phyloP scores from a whole-genome alignment of 75 land plant genomes.

The Selaginella tamariscina region DNA sequence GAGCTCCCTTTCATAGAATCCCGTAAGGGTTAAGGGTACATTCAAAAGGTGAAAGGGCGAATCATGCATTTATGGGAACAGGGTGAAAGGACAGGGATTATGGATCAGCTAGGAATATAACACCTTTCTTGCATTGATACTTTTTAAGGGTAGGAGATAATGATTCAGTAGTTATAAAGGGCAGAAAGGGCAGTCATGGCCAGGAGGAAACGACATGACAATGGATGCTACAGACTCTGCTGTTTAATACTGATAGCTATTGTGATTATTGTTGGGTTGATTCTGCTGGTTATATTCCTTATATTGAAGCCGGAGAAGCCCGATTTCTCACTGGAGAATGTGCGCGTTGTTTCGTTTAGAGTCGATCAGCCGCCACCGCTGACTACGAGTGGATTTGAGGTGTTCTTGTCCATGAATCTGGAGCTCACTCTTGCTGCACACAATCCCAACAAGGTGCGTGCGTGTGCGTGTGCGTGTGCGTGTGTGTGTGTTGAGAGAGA shows the following conservation, averaged over 20 bases:
- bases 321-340: not conserved
- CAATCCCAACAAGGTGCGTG: constrained; percentile 3
- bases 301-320: not conserved
- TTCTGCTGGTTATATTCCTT: not conserved
- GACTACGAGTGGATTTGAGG: not conserved
- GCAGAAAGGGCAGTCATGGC: no score
- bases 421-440: not conserved
- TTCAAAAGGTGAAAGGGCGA: no score
- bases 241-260: not conserved
- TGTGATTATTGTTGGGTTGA: not conserved
- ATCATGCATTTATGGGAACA: no score
- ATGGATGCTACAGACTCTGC: not conserved
- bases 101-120: no score
- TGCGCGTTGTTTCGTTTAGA: not conserved
- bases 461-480: no score
- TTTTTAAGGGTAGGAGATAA: no score
- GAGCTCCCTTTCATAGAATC: no score
- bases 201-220: not conserved
- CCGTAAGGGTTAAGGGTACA: no score
- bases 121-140: no score
- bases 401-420: not conserved
- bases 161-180: no score
- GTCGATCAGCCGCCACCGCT: not conserved
- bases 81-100: no score
- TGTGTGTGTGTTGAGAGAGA: no score